Percentiles rank a stretch among this genome's conserved stretches.
These are phyloP conservation scores for Flueggea neowawraea DNA, from an alignment of 441 rosid species.

Conservation along the genomic window DNA sequence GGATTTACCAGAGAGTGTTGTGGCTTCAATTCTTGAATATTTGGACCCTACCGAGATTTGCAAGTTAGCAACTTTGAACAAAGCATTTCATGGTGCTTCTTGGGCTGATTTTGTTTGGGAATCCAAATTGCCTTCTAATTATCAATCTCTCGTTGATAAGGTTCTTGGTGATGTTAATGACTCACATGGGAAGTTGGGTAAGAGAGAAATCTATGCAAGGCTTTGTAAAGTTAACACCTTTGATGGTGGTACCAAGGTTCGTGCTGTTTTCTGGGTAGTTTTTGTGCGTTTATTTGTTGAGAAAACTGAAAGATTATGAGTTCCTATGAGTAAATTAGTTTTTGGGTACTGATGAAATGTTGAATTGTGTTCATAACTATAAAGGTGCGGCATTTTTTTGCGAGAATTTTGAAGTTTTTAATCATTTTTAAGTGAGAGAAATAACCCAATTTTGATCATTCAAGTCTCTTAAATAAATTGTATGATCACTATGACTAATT, in stretches of 20 bases:
- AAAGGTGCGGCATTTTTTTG: no score
- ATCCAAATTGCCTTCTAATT: constrained; percentile 61
- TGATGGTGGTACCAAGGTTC: constrained; percentile 74
- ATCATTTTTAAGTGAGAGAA: no score
- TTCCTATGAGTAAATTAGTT: neutral
- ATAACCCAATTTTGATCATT: no score
- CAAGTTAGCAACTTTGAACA: constrained; percentile 52
- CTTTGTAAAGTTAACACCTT: constrained; percentile 52
- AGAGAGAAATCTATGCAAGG: constrained; percentile 63
- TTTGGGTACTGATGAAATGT: neutral
- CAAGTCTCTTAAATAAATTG: no score
- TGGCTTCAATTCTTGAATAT: constrained; percentile 53
- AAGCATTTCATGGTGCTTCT: constrained; percentile 69
- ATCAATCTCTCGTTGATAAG: constrained; percentile 33
- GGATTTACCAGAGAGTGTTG: constrained; percentile 83
- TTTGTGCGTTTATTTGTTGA: neutral
- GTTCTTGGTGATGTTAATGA: constrained; percentile 39
- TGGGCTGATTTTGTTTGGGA: constrained; percentile 93
- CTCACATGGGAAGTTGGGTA: constrained; percentile 41
- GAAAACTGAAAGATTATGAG: no score
- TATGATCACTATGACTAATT: no score
- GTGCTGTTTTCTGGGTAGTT: neutral
- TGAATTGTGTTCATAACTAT: no score
- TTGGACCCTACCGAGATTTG: constrained; percentile 77
- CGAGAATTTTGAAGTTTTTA: no score